Percentiles rank a stretch among this genome's conserved stretches.
Conservation (phyloP, 2,329 filamentous ascomycete species). For the Drechslerella stenobrocha region DNA sequence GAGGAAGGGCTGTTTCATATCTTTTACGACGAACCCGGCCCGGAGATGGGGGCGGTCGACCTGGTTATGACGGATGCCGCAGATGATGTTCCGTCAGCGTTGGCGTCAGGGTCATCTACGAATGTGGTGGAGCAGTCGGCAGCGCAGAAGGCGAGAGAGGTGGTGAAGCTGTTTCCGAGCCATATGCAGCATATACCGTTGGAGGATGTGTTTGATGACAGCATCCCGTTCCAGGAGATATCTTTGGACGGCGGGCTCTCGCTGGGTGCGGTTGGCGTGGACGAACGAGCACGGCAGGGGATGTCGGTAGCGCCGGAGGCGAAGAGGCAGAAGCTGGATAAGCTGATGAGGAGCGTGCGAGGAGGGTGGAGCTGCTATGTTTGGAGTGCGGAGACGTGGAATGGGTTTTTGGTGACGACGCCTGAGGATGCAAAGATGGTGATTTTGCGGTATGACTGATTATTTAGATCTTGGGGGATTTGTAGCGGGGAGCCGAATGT, state of each 20-base stretch:
- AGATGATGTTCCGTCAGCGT: not conserved
- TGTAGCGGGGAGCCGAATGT: too few species aligned
- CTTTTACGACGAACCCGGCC: slow-evolving; percentile 37
- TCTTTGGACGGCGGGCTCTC: slow-evolving; percentile 12
- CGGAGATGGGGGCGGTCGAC: slow-evolving; percentile 5
- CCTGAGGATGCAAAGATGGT: slow-evolving; percentile 42
- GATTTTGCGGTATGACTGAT: slow-evolving; percentile 38
- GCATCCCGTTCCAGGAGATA: slow-evolving; percentile 33
- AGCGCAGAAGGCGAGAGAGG: slow-evolving; percentile 15
- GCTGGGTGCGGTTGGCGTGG: not conserved
- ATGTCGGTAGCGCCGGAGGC: not conserved
- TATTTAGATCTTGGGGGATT: not conserved
- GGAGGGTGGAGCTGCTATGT: slow-evolving; percentile 47
- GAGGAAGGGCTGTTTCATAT: slow-evolving; percentile 48
- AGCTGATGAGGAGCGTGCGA: slow-evolving; percentile 36
- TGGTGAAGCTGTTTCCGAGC: slow-evolving; percentile 28
- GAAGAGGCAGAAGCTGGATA: slow-evolving; percentile 29
- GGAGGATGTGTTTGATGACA: slow-evolving; percentile 34
- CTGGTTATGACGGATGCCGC: not conserved
- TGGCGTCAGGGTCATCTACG: not conserved
- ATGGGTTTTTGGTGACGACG: slow-evolving; percentile 41
- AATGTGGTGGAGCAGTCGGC: not conserved
- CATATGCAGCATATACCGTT: slow-evolving; percentile 43
- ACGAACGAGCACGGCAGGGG: not conserved
- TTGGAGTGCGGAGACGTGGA: slow-evolving; percentile 47